Evolutionary conservation across 2,329 filamentous ascomycete species (phyloP), one percentile per base, ranked within the genome.

Genomic region (Cladophialophora exuberans): DNA sequence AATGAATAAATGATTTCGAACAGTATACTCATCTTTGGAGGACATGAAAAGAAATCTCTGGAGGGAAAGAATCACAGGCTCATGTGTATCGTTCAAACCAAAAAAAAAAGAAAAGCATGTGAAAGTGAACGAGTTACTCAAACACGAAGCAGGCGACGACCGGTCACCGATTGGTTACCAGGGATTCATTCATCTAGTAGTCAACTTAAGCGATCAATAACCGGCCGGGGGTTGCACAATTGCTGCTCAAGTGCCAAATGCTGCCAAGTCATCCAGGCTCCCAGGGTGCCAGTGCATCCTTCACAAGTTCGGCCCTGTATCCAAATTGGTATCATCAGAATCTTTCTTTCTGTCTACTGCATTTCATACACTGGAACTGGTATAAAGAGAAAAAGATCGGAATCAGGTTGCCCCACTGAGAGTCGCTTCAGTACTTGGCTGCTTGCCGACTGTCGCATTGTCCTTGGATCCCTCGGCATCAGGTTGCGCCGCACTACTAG

Each of bases 401-500:
- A 38, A 45, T 60, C 46, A 65, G 51, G 62, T 65, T 26, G 62
- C 58, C 56, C 63, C 63, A 63, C 60, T 62, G 52, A 65, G 57
- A 42, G 46, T 55, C 22, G 58, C 63, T 52, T 61, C 60, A 50
- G 52, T 26, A 22, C 35, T 55, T 28, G 59, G 46, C 30, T 57
- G 57, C 26, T 50, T 51, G 5, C 52, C 52, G 6, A 35, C 38
- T 18, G 58, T 53, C 2, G 62, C 59, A 30, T 56, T 62, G 42
- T 58, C 61, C 38, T 54, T 55, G 17, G 49, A 59, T 10, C 48
- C 60, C 41, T 49, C 54, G 3, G 49, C 60, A 22, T 55, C 57
- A 10, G 59, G 42, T 26, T 48, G 59, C 4, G 59, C 58, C 18
- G 62, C 62, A 22, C 38, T 38, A 44, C 64, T 81, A 18, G 81